A percentile compares a stretch with the other conserved stretches of the same genome.
These are phyloP conservation scores for Mucor lusitanicus DNA, from an alignment of 371 early-diverging fungal species.

Conservation along the genomic window DNA sequence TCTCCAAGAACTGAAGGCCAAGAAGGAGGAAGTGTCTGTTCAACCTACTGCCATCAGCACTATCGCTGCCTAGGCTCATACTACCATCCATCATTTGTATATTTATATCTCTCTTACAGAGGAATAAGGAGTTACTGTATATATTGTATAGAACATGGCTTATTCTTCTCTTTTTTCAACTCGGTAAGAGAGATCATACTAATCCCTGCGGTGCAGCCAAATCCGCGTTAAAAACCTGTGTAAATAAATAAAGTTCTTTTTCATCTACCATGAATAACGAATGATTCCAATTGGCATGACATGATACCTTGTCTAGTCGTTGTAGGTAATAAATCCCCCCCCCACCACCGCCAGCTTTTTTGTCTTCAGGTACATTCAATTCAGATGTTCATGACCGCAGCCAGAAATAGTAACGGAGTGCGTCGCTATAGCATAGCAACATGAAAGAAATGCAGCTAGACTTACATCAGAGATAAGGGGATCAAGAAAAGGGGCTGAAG, in stretches of 20 bases:
- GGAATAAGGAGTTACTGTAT: conserved; percentile 21
- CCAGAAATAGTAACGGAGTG: neutral
- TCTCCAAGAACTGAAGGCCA: conserved; percentile 26
- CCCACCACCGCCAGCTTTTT: too few species aligned
- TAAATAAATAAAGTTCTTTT: neutral
- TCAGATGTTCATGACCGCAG: neutral
- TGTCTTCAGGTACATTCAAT: neutral
- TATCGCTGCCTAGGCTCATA: neutral
- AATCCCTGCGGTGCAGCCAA: conserved; percentile 6
- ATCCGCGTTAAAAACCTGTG: conserved; percentile 3
- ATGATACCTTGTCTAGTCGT: too few species aligned
- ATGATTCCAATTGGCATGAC: too few species aligned
- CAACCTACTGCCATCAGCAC: conserved; percentile 2
- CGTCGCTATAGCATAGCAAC: neutral
- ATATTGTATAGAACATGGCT: conserved; percentile 14
- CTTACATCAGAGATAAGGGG: neutral
- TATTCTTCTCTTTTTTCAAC: conserved; percentile 21
- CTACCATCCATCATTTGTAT: neutral
- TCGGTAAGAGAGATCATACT: neutral
- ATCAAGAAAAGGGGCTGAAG: neutral
- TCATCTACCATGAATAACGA: neutral
- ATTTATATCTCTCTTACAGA: conserved; percentile 10
- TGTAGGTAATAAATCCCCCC: neutral
- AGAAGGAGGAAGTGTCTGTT: neutral
- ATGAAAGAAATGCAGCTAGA: neutral